phyloP scores from a whole-genome alignment of 2,329 filamentous ascomycete genomes.

The Calonectria pteridis region DNA sequence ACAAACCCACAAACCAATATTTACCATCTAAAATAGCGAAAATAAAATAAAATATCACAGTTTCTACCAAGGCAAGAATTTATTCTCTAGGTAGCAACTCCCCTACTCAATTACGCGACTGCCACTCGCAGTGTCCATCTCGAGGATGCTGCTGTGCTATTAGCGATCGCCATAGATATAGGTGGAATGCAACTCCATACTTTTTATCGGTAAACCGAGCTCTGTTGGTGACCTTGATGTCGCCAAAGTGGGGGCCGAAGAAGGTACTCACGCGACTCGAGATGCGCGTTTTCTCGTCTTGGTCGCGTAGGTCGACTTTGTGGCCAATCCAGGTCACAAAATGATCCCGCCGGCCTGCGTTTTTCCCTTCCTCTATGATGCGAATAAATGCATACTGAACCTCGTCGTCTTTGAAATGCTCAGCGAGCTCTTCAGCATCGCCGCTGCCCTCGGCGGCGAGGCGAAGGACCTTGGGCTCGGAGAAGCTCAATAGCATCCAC shows the following conservation, averaged over 20 bases:
- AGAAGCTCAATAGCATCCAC: too few species aligned
- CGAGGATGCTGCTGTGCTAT: background rate
- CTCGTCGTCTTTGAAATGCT: too few species aligned
- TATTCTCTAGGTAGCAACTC: too few species aligned
- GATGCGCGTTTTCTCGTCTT: background rate
- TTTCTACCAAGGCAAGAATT: background rate
- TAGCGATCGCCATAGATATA: too few species aligned
- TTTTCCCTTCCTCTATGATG: too few species aligned
- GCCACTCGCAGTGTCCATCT: too few species aligned
- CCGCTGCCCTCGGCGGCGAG: too few species aligned
- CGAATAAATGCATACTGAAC: too few species aligned
- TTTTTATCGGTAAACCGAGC: background rate
- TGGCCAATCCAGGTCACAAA: background rate
- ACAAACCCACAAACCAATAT: background rate
- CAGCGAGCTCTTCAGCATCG: background rate
- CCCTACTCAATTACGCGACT: background rate
- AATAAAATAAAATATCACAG: background rate
- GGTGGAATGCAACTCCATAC: background rate
- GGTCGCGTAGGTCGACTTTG: background rate
- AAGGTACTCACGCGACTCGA: background rate
- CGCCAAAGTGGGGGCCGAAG: background rate
- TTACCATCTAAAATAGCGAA: background rate
- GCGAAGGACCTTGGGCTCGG: too few species aligned
- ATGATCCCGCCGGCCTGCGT: background rate
- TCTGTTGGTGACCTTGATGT: background rate